phyloP scores from a whole-genome alignment of 2,329 filamentous ascomycete genomes.

The Monosporascus sp. region DNA sequence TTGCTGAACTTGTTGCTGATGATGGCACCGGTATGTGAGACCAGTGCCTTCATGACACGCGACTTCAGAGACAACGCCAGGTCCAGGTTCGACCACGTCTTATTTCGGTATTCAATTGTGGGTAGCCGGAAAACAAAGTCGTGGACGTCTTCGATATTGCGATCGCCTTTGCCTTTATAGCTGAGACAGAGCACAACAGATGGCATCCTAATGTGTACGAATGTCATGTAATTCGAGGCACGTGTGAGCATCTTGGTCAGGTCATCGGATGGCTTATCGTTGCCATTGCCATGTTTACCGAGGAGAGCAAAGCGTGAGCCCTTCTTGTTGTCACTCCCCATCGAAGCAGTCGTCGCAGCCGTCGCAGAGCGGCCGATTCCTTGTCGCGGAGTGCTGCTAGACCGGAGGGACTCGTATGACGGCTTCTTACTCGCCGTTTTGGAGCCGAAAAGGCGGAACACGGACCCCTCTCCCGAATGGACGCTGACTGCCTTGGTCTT shows the following conservation, averaged over 20 bases:
- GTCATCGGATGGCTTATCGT: constrained; percentile 73
- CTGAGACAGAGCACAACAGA: constrained; percentile 92
- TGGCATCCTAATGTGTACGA: constrained; percentile 90
- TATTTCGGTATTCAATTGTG: constrained; percentile 92
- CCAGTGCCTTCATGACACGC: constrained; percentile 86
- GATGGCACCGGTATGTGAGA: constrained; percentile 92
- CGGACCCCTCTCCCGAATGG: constrained; percentile 41
- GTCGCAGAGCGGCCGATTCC: constrained; percentile 44
- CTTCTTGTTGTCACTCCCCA: constrained; percentile 38
- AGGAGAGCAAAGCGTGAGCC: constrained; percentile 51
- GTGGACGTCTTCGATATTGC: constrained; percentile 94
- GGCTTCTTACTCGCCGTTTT: constrained; percentile 46
- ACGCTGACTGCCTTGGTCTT: constrained; percentile 46
- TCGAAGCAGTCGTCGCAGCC: constrained; percentile 36
- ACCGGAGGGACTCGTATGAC: constrained; percentile 52
- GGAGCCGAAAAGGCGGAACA: constrained; percentile 48
- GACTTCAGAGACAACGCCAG: constrained; percentile 89
- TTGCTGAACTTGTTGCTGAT: constrained; percentile 96
- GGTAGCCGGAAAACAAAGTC: constrained; percentile 96
- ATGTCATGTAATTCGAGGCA: constrained; percentile 95
- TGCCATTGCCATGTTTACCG: constrained; percentile 42
- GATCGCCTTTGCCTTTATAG: constrained; percentile 93
- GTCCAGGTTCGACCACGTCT: constrained; percentile 98
- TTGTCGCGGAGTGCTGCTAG: constrained; percentile 34
- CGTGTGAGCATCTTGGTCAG: constrained; percentile 94